A percentile compares a stretch with the other conserved stretches of the same genome.
phyloP scores from a whole-genome alignment of 139 green algal genomes.

The Eudorina sp. region DNA sequence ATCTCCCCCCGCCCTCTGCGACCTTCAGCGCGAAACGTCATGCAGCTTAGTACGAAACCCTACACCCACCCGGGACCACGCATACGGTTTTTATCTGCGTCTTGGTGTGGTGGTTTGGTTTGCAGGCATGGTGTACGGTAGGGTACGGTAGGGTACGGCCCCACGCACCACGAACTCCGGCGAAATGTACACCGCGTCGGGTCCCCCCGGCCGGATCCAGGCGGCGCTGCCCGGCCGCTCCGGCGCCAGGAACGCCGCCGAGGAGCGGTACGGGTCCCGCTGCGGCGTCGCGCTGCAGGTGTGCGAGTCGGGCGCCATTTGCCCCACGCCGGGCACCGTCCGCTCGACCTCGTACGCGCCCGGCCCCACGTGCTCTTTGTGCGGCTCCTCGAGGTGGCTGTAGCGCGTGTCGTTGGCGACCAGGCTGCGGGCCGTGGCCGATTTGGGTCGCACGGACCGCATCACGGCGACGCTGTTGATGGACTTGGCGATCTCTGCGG shows the following conservation, averaged over 20 bases:
- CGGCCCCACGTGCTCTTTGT: slow-evolving; percentile 25
- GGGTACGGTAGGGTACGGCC: neutral
- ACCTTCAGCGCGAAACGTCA: no score
- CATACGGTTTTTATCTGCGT: no score
- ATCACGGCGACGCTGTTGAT: slow-evolving; percentile 1
- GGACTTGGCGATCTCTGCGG: neutral
- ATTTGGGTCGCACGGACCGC: neutral
- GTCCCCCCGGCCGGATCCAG: neutral
- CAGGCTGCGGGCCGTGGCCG: slow-evolving; percentile 17
- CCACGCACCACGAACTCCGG: slow-evolving; percentile 1
- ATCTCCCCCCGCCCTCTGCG: no score
- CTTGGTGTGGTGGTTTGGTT: no score
- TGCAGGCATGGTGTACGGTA: neutral
- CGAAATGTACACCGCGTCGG: slow-evolving; percentile 13
- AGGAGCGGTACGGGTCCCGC: slow-evolving; percentile 33
- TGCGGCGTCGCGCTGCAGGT: neutral
- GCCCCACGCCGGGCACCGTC: neutral
- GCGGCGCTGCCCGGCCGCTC: slow-evolving; percentile 1
- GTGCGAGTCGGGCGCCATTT: slow-evolving; percentile 5
- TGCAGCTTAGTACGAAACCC: no score
- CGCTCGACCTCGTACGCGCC: slow-evolving; percentile 18
- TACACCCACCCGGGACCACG: no score
- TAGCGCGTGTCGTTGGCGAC: slow-evolving; percentile 26
- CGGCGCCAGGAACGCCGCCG: neutral
- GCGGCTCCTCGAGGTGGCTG: slow-evolving; percentile 11